phyloP scores from a whole-genome alignment of 192 early-diverging fungal genomes.

The Backusella tuberculispora region DNA sequence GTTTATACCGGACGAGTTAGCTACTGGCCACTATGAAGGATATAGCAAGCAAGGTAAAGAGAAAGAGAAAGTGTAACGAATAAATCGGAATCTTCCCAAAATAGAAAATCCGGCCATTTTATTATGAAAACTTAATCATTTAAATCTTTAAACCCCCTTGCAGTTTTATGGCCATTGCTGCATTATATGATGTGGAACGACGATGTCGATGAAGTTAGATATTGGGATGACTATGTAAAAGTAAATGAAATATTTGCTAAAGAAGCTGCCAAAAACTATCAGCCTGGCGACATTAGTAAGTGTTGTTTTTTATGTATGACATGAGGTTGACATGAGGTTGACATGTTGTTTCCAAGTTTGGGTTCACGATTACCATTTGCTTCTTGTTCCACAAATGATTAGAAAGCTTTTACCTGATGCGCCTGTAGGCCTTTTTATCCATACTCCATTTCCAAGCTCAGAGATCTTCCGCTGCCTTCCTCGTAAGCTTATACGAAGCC shows the following conservation, averaged over 20 bases:
- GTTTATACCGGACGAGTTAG: conserved; percentile 70
- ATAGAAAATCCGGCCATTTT: not conserved
- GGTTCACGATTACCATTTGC: conserved; percentile 98
- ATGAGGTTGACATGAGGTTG: conserved; percentile 28
- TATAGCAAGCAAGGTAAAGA: conserved; percentile 89
- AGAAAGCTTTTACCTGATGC: conserved; percentile 79
- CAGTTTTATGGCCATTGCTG: conserved; percentile 95
- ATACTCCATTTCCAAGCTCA: conserved; percentile 95
- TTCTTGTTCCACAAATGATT: conserved; percentile 89
- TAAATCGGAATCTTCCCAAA: not conserved
- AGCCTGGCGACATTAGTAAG: conserved; percentile 78
- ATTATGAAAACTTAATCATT: not conserved
- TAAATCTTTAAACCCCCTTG: not conserved
- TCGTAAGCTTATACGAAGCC: conserved; percentile 43
- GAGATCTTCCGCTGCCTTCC: conserved; percentile 95
- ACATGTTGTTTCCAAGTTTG: conserved; percentile 61
- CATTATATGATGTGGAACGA: conserved; percentile 93
- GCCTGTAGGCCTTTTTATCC: conserved; percentile 92
- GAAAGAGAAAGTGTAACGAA: not conserved
- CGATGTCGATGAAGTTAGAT: conserved; percentile 60
- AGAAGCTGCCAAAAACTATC: conserved; percentile 71
- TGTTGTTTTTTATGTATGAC: conserved; percentile 14
- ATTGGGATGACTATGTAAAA: conserved; percentile 80
- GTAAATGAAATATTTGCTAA: conserved; percentile 83
- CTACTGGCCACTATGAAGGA: conserved; percentile 91